Evolutionary conservation across 306 rosid species (phyloP), one percentile per base, ranked within the genome.

Genomic region (Parietaria judaica): DNA sequence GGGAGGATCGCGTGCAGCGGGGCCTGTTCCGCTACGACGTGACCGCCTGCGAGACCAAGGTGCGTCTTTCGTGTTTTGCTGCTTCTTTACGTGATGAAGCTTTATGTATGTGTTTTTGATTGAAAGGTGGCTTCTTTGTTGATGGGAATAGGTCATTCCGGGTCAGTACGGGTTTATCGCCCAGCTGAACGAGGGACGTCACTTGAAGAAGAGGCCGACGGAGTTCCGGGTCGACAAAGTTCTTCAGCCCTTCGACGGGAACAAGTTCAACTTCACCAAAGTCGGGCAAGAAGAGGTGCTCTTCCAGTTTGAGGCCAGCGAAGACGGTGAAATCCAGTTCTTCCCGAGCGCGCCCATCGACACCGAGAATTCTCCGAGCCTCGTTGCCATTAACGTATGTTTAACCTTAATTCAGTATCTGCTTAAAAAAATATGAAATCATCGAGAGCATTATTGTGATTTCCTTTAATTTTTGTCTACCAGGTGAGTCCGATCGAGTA

Each of bases 401-500:
- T 58, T 56, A 37, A 56, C 37, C 36, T 56, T 73, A n/a, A 38
- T 54, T 63, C 50, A 10, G 45, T 41, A 1, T 12, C 45, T 47
- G 1, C 23, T 23, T 23, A 23, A 23, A 1, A 23, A 14, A 16
- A 55, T 47, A 5, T 37, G 58, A 6, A 49, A 45, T 51, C 66
- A 63, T 41, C 45, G 51, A 8, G 62, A 58, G 23, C 44, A 45
- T 36, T 14, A 39, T 11, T 51, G 39, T 69, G 46, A 36, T 46
- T 13, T 50, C 68, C 49, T 77, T 77, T 56, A 14, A 64, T 37
- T 53, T 3, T 54, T 47, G 55, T 66, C 41, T 57, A 77, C 84
- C 89, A 90, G 97, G 97, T 90, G 23, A 90, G 97, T 81, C 97
- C 97, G 7, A 90, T 90, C 66, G 95, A 90, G 64, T 90, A 90